phyloP scores from a whole-genome alignment of 345 rosid genomes.

The Euphorbia lathyris region DNA sequence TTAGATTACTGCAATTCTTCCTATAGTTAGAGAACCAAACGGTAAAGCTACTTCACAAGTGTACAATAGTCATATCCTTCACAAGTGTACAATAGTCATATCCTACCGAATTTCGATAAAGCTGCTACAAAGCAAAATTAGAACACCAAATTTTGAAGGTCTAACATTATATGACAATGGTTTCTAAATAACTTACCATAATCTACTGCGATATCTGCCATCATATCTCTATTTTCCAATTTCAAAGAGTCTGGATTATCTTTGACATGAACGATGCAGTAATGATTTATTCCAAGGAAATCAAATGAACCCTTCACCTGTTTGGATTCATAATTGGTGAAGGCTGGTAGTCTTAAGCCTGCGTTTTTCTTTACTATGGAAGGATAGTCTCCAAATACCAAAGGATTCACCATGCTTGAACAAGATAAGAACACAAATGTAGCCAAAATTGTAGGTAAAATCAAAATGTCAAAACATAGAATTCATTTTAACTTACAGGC shows the following conservation, averaged over 20 bases:
- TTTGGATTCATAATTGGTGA: conserved; percentile 53
- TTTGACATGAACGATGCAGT: conserved; percentile 22
- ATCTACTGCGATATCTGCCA: conserved; percentile 29
- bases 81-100: too few species aligned
- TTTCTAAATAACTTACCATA: conserved; percentile 17
- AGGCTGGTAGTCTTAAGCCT: conserved; percentile 66
- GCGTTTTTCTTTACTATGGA: conserved; percentile 50
- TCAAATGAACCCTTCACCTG: conserved; percentile 59
- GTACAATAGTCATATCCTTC: too few species aligned
- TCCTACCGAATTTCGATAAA: too few species aligned
- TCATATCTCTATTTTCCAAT: conserved; percentile 29
- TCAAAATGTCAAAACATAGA: not conserved
- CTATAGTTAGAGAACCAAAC: not conserved
- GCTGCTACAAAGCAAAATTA: not conserved
- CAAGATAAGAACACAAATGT: not conserved
- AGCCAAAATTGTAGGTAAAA: not conserved
- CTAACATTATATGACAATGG: not conserved
- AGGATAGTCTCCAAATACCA: conserved; percentile 78
- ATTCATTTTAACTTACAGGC: conserved; percentile 32
- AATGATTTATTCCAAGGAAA: conserved; percentile 53
- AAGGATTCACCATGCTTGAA: conserved; percentile 59
- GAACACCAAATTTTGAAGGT: not conserved
- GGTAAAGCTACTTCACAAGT: not conserved
- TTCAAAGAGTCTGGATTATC: conserved; percentile 28
- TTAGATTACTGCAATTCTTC: too few species aligned